A percentile compares a stretch with the other conserved stretches of the same genome.
Conservation (phyloP, 2,329 filamentous ascomycete species). For the Escovopsis sp. region DNA sequence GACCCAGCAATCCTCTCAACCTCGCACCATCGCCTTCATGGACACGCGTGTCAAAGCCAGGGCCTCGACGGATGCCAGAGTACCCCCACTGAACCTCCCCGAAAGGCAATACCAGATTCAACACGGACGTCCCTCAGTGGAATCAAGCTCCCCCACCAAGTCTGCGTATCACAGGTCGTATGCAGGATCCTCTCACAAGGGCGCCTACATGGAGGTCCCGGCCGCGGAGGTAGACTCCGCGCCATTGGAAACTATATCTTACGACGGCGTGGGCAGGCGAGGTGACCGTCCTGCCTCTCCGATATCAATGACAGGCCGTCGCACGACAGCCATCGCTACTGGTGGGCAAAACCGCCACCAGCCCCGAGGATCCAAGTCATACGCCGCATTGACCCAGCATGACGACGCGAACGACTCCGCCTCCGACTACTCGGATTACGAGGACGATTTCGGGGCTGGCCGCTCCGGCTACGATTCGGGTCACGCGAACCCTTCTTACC, state of each 20-base stretch:
- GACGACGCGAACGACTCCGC: slow-evolving; percentile 27
- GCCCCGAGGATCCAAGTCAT: slow-evolving; percentile 22
- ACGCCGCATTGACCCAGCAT: slow-evolving; percentile 31
- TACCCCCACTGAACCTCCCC: slow-evolving; percentile 41
- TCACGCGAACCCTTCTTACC: slow-evolving; percentile 19
- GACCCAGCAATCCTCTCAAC: slow-evolving; percentile 29
- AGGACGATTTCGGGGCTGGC: slow-evolving; percentile 19
- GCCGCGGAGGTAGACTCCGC: slow-evolving; percentile 23
- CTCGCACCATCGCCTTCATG: slow-evolving; percentile 58
- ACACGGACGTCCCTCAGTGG: slow-evolving; percentile 27
- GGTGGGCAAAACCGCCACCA: slow-evolving; percentile 17
- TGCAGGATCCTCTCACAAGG: slow-evolving; percentile 20
- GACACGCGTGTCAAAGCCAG: slow-evolving; percentile 57
- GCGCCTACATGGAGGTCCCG: slow-evolving; percentile 36
- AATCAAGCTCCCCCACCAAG: slow-evolving; percentile 31
- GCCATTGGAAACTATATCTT: slow-evolving; percentile 11
- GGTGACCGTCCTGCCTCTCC: slow-evolving; percentile 28
- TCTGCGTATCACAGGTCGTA: slow-evolving; percentile 24
- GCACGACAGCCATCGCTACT: slow-evolving; percentile 28
- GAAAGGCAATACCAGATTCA: slow-evolving; percentile 40
- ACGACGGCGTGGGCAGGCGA: slow-evolving; percentile 19
- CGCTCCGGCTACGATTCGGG: slow-evolving; percentile 15
- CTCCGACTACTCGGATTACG: slow-evolving; percentile 28
- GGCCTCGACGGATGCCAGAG: slow-evolving; percentile 37
- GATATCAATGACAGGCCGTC: slow-evolving; percentile 39